These are phyloP conservation scores for Coniosporium tulheliwenetii DNA, from an alignment of 2,329 filamentous ascomycete genomes.

Conservation along the genomic window DNA sequence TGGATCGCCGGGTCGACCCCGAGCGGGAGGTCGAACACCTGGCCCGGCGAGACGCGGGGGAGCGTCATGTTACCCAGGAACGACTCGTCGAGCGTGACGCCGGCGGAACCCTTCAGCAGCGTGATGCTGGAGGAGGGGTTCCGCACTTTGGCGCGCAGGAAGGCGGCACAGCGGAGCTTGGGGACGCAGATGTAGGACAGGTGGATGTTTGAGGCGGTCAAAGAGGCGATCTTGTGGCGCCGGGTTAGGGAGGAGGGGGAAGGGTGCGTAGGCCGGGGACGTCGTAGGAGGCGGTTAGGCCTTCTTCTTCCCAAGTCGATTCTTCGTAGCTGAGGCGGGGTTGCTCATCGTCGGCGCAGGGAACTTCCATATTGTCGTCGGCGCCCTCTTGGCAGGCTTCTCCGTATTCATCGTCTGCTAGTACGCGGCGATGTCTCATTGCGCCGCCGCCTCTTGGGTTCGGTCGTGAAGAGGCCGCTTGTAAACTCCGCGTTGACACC, in stretches of 20 bases:
- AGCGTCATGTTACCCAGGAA: constrained; percentile 44
- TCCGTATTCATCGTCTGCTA: neutral
- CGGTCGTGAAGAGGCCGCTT: too few relatives aligned
- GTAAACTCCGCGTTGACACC: too few relatives aligned
- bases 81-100: constrained; percentile 46
- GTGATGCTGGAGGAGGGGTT: constrained; percentile 39
- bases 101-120: constrained; percentile 37
- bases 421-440: too few relatives aligned
- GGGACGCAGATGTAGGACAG: constrained; percentile 45
- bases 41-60: constrained; percentile 39
- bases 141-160: constrained; percentile 40
- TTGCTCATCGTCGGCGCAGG: constrained; percentile 3
- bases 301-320: constrained; percentile 41
- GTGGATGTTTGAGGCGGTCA: constrained; percentile 33
- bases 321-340: constrained; percentile 30
- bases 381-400: constrained; percentile 5
- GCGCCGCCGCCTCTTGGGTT: too few relatives aligned
- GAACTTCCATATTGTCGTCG: constrained; percentile 2
- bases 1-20: constrained; percentile 44
- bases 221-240: constrained; percentile 41
- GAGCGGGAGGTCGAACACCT: constrained; percentile 36
- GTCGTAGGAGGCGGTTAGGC: constrained; percentile 46
- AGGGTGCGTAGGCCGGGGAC: constrained; percentile 43
- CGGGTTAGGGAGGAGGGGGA: constrained; percentile 31
- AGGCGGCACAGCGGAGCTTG: constrained; percentile 44